Base-by-base conservation (phyloP, 192 early-diverging fungal species). In the Haplosporangium gracile region DNA sequence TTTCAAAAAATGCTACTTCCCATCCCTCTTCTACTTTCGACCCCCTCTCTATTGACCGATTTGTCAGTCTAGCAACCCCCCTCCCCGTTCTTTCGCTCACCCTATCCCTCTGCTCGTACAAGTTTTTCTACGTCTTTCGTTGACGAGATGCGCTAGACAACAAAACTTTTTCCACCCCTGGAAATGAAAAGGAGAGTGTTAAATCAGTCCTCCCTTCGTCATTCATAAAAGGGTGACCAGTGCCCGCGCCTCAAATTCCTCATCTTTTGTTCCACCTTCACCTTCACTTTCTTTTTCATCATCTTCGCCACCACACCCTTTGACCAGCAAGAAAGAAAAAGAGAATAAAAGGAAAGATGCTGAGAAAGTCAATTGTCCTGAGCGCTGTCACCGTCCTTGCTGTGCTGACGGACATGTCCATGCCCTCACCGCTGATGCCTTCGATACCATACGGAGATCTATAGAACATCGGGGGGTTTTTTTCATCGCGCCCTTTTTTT, bases 361-460 rank as follows among this genome's bases (percentile, higher is more conserved):
- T 71, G 10, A 38, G 20, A 42, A 70, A 78, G 38, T 51, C 49
- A 2, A n/a, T 71, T 38, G 36, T 34, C 16, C 47, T 57, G 24
- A n/a, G 47, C 24, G 47, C 77, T 11, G 70, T 78, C 38, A n/a
- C 68, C 51, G 15, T 57, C 40, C 24, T 71, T 45, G n/a, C n/a
- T 82, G 45, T 7, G 85, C 89, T 3, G 70, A 81, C 5, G 76
- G 29, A 11, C 7, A 90, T 36, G 88, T 82, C 34, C 70, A 79
- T 13, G 74, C 74, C 15, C 72, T 91, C 40, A 82, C 88, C 6
- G 65, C 83, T 2, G 81, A 88, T 51, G 94, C 89, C 85, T 96
- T 97, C 81, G 90, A 94, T 63, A 69, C 86, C 49, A 88, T 94
- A 40, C 90, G 96, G 43, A n/a, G n/a, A n/a, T n/a, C n/a, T n/a